Evolutionary conservation across 805 yeast species (phyloP).

Genomic region (Sungouiozyma intestinalis): DNA sequence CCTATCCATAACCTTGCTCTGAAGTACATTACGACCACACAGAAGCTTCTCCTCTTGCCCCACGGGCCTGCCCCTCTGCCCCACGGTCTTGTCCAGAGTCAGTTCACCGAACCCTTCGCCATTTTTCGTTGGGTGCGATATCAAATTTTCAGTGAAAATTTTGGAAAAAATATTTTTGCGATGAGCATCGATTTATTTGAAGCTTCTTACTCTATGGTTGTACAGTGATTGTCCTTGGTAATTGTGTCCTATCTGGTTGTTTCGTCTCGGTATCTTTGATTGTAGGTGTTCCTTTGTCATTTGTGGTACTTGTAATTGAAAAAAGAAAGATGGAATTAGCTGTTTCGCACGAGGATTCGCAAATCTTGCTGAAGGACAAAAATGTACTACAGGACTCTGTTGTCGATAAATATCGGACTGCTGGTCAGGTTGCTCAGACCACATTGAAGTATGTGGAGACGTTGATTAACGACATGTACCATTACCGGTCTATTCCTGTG

Average conservation of each 20-base stretch:
- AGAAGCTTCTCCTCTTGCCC: too few species aligned
- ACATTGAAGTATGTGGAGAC: slow-evolving; percentile 55
- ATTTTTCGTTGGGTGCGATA: too few species aligned
- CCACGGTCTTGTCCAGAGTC: too few species aligned
- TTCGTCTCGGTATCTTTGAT: too few species aligned
- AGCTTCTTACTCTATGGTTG: too few species aligned
- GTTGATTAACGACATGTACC: slow-evolving; percentile 67
- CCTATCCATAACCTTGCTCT: too few species aligned
- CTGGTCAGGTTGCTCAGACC: slow-evolving; percentile 84
- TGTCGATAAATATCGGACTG: slow-evolving; percentile 74
- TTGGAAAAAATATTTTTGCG: slow-evolving; percentile 5
- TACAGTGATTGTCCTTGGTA: too few species aligned
- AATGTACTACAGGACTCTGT: slow-evolving; percentile 54
- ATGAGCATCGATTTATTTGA: slow-evolving; percentile 6
- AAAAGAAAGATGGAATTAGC: slow-evolving; percentile 54
- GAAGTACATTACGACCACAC: too few species aligned
- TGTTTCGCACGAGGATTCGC: slow-evolving; percentile 63
- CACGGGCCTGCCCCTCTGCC: too few species aligned
- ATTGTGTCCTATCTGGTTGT: too few species aligned
- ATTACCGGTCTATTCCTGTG: slow-evolving; percentile 33
- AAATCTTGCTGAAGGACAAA: slow-evolving; percentile 58
- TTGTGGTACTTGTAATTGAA: not conserved
- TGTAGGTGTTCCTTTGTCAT: too few species aligned
- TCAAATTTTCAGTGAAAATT: slow-evolving; percentile 2
- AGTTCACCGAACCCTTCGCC: too few species aligned